Evolutionary conservation across 331 rosid genomes (phyloP).

Genomic region (Cydonia oblonga): DNA sequence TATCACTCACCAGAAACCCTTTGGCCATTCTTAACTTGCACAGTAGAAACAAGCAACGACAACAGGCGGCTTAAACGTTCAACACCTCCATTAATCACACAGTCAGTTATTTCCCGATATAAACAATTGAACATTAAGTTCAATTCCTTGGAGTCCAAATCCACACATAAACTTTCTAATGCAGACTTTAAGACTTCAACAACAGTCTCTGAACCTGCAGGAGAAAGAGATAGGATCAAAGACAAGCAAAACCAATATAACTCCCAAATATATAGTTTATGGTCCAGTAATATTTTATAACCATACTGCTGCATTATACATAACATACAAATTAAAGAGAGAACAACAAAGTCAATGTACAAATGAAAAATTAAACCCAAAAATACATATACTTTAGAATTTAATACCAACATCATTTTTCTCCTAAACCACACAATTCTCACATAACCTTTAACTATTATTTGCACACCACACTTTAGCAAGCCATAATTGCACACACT

Average conservation of each 20-base stretch:
- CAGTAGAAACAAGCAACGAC: slow-evolving; percentile 44
- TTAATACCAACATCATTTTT: not conserved
- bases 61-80: slow-evolving; percentile 36
- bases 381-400: not conserved
- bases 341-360: not conserved
- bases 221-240: not conserved
- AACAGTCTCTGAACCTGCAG: slow-evolving; percentile 44
- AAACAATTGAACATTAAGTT: slow-evolving; percentile 52
- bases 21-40: slow-evolving; percentile 42
- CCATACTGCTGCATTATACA: not conserved
- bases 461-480: not conserved
- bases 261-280: not conserved
- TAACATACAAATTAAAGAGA: not conserved
- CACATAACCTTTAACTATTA: not conserved
- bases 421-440: not conserved
- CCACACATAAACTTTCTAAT: slow-evolving; percentile 51
- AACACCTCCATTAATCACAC: slow-evolving; percentile 20
- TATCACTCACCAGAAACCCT: slow-evolving; percentile 53
- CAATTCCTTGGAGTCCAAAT: slow-evolving; percentile 55
- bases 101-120: slow-evolving; percentile 33
- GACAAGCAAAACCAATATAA: not conserved
- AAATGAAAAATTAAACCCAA: not conserved
- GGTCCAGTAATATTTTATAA: no score
- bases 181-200: slow-evolving; percentile 41
- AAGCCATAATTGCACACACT: not conserved